Evolutionary conservation across 2,329 filamentous ascomycete species (phyloP), one percentile per base, ranked within the genome.

Genomic region (Penicillium concentricum): DNA sequence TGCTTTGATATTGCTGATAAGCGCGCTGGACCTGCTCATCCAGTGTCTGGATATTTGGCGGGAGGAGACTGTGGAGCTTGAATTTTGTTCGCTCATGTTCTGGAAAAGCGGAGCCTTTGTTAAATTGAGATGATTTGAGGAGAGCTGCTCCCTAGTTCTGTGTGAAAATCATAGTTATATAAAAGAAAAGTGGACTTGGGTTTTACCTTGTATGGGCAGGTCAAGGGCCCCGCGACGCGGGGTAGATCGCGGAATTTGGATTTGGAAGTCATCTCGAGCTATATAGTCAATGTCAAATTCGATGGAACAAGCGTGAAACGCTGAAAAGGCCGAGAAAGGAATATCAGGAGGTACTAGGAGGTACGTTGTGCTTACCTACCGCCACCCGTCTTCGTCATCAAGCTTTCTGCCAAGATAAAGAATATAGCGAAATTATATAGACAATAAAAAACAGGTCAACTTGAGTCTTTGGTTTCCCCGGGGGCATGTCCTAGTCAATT

Each of bases 31-130:
- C 84, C 70, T 96, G 92, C 67, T 91, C 85, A 5, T 92, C 87
- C 5, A 96, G 81, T 0, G 85, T 89, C 69, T 93, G 88, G 7
- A 91, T 78, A 67, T 87, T 83, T 9, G 84, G 80, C 0, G 92
- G 92, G 0, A 96, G 78, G 7, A 95, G 76, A 4, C 91, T 89
- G 18, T 85, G 82, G 2, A 96, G 82, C 32, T 84, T 83, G 72
- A 96, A 95, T 0, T 78, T 76, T 3, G 78, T 75, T 12, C 91
- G 84, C 68, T 96, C 91, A 28, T 89, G 76, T 0, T 77, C 66
- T 0, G 88, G 82, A 64, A 93, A 93, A 0, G 86, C 90, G 3
- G 90, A 91, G 30, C 91, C 91, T 73, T 94, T 94, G 77, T 95
- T 96, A 76, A 91, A 87, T 65, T 84, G 86, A 1, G 87, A 81